Percentiles rank a stretch among this genome's conserved stretches.
Evolutionary conservation across 176 grass and related monocot species (phyloP).

Genomic region (Urochloa ruziziensis): DNA sequence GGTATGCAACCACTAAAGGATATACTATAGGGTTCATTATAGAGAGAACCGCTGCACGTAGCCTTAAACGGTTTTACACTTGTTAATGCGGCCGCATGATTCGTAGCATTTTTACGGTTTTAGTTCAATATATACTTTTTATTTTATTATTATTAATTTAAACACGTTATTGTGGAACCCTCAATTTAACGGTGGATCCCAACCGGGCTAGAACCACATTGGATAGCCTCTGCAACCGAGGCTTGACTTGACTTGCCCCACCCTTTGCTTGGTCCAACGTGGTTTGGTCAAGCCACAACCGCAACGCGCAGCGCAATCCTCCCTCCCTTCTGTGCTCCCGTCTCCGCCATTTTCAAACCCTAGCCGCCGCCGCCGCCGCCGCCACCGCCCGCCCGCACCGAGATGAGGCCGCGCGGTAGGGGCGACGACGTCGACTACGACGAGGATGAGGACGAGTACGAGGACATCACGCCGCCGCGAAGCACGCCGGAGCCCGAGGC

Average conservation of each 20-base stretch:
- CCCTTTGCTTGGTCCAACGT: background rate
- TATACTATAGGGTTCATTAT: no score
- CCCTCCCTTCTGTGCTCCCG: background rate
- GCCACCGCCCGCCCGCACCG: background rate
- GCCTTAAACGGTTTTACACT: no score
- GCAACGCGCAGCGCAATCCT: background rate
- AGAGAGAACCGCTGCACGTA: no score
- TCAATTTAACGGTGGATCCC: no score
- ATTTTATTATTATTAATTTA: no score
- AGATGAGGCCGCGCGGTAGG: constrained; percentile 56
- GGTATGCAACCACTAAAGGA: no score
- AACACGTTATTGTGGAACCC: no score
- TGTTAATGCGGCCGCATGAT: no score
- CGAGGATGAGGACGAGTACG: constrained; percentile 26
- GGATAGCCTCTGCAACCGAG: background rate
- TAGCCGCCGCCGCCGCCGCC: constrained; percentile 18
- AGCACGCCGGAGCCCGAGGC: background rate
- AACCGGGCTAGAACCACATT: background rate
- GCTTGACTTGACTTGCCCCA: background rate
- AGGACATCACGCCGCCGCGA: constrained; percentile 31
- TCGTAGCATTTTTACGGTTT: no score
- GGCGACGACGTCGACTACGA: constrained; percentile 42
- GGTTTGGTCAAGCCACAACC: background rate
- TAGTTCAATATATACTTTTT: no score
- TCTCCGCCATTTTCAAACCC: constrained; percentile 25